Base-by-base conservation (phyloP, 768 basidiomycete species). In the Suillus variegatus region DNA sequence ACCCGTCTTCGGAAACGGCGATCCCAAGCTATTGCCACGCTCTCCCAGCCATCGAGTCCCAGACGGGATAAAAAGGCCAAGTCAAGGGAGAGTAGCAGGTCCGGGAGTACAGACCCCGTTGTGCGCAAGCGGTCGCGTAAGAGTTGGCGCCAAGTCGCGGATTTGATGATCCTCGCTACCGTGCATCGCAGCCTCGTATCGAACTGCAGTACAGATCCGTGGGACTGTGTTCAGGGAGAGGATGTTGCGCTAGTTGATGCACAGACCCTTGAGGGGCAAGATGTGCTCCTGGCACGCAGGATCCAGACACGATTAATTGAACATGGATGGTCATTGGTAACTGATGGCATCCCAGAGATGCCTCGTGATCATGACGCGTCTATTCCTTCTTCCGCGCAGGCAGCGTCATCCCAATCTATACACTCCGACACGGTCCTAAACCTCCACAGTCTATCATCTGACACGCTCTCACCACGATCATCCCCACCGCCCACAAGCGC, bases 91-190 rank as follows among this genome's bases (percentile, higher is more conserved):
- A 60, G 65, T 41, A 63, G 58, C 52, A 62, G 41, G 22, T 69
- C 61, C 16, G 60, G 49, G 40, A 43, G 55, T 60, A 32, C 36
- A 22, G 32, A 55, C 25, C 47, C 47, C 8, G 46, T 61, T 36
- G 57, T 70, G n/a, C 71, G 67, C 51, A 79, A 79, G 66, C 75
- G 74, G 36, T 68, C 70, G 18, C 75, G 73, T 60, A 81, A 76
- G 64, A 73, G 72, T 60, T 73, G 63, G 58, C 74, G 69, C 6
- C 78, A 75, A 3, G 69, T 73, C 1, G 71, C 73, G 20, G 81
- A 82, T 58, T 66, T 79, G 10, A 74, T 74, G 64, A 80, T 80
- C 74, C 67, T 80, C 51, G 77, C 76, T 1, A 71, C 76, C 16
- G 64, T 81, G 28, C 79, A 80, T 64, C 71, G 76, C 52, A 81